These are phyloP conservation scores for Monosporascus sp. DNA, from an alignment of 2,329 filamentous ascomycete genomes.

Conservation along the genomic window DNA sequence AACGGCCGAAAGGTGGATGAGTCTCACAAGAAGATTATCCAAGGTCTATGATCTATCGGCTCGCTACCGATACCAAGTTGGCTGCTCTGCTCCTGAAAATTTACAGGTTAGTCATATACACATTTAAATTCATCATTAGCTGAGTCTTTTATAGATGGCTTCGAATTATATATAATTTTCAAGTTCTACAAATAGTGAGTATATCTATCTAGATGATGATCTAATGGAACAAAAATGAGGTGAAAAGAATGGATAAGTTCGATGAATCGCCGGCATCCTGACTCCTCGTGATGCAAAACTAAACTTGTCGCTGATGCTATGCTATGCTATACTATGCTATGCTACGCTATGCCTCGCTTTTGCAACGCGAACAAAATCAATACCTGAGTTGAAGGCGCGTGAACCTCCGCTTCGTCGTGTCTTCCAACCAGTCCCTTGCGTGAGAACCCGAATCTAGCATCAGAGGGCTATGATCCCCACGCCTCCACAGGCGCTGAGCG, in stretches of 20 bases:
- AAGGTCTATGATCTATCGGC: conserved; percentile 14
- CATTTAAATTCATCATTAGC: no score
- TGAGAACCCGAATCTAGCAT: neutral
- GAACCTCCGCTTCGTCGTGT: conserved; percentile 20
- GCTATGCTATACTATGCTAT: neutral
- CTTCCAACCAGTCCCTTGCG: conserved; percentile 21
- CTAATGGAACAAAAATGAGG: neutral
- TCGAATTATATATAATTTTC: no score
- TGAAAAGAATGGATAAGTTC: neutral
- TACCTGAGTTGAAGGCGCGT: conserved; percentile 21
- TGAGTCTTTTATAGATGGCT: no score
- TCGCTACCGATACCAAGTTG: no score
- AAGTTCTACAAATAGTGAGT: no score
- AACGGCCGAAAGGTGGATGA: conserved; percentile 18
- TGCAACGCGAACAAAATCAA: conserved; percentile 2
- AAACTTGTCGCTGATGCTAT: neutral
- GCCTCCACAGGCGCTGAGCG: conserved; percentile 21
- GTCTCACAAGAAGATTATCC: conserved; percentile 13
- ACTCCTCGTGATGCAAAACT: neutral
- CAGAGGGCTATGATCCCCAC: neutral
- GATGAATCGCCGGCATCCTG: neutral
- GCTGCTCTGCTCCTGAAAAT: no score
- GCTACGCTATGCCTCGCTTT: neutral
- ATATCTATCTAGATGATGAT: no score
- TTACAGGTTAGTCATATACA: no score